Evolutionary conservation across 306 rosid genomes (phyloP).

Genomic region (Leucaena leucocephala): DNA sequence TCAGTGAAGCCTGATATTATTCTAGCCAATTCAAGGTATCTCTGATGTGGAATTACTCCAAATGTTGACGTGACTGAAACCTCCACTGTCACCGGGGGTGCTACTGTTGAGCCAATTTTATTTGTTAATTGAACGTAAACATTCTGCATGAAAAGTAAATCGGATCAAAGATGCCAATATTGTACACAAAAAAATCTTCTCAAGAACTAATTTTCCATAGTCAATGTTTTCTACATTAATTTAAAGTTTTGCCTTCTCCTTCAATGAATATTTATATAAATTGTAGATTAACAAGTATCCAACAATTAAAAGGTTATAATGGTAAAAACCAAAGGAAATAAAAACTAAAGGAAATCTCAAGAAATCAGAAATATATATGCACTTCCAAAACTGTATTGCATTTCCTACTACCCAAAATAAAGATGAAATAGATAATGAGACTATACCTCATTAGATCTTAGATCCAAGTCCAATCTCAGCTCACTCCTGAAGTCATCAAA

Average conservation of each 20-base stretch:
- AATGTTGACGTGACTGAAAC: conserved; percentile 61
- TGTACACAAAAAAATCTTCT: background rate
- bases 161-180: conserved; percentile 7
- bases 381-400: conserved; percentile 27
- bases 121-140: conserved; percentile 75
- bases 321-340: background rate
- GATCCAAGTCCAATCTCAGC: conserved; percentile 67
- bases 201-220: conserved; percentile 16
- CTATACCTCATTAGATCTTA: conserved; percentile 72
- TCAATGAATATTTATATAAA: conserved; percentile 21
- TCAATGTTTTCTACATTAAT: conserved; percentile 1
- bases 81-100: conserved; percentile 63
- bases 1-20: conserved; percentile 52
- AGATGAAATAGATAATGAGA: conserved; percentile 27
- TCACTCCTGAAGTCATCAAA: conserved; percentile 63
- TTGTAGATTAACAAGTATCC: background rate
- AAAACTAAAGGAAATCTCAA: background rate
- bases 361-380: conserved; percentile 13
- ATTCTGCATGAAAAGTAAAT: conserved; percentile 54
- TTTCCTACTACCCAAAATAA: conserved; percentile 12
- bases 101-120: conserved; percentile 65
- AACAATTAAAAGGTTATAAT: background rate
- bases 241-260: background rate
- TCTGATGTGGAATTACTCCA: conserved; percentile 63
- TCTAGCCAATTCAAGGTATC: conserved; percentile 76